Evolutionary conservation across 176 grass and related monocot species (phyloP), one percentile per base, ranked within the genome.

Genomic region (Areca catechu): DNA sequence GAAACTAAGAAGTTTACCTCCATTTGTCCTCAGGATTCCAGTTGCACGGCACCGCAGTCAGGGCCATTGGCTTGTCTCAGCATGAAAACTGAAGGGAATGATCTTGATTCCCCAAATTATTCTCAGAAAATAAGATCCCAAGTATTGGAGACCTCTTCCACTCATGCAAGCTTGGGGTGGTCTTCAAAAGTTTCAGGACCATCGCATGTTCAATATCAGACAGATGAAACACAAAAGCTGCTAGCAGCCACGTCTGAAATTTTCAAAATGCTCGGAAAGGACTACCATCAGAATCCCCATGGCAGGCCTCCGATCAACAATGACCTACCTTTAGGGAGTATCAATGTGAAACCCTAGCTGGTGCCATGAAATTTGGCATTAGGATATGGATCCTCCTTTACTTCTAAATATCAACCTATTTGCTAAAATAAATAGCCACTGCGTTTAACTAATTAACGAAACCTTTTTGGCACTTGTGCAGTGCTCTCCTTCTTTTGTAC

Each of bases 121-220:
- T 29, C 56, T 25, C 48, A 20, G n/a, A n/a, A n/a, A 56, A 47
- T 25, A 50, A 58, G 27, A 16, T 15, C 50, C 51, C 67, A 58
- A 12, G 60, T 51, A 57, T 16, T 58, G 53, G 58, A 50, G 29
- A 22, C 22, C 18, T 57, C 47, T 0, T 30, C 19, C 30, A 20
- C 29, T 71, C 48, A 0, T 37, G 27, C 19, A 10, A 34, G 5
- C 16, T 63, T 50, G 34, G 7, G 34, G 34, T 43, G 34, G 34
- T 43, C 34, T 10, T 43, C 10, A 58, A 16, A 78, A 50, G 29
- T 29, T 20, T 62, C 54, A 69, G 22, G 58, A 69, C 61, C 62
- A 53, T 2, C 34, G 14, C 34, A 43, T 43, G 34, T 14, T 43
- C 34, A 43, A 43, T 43, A 7, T 43, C 1, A 43, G 10, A 43